Base-by-base conservation (phyloP, 495 filamentous ascomycete species). In the Bacidia gigantensis region DNA sequence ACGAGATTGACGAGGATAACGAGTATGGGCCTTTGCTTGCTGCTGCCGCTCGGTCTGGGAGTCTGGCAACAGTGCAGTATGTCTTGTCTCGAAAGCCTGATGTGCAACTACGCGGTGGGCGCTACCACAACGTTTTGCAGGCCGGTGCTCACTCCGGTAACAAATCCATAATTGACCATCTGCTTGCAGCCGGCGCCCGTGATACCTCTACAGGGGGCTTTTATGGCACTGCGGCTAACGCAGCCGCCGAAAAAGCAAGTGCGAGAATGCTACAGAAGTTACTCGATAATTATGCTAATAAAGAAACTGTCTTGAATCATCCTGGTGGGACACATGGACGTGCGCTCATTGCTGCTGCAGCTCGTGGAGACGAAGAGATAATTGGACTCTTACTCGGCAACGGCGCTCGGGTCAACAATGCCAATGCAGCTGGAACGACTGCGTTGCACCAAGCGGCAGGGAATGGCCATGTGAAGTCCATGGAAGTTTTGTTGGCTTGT, bases 131-230 rank as follows among this genome's bases (percentile, higher is more conserved):
- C 23, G 21, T 44, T 29, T 46, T 57, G 7, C 55, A 57, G 29
- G 55, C 55, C 17, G 55, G 45, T 54, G 42, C 55, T 0, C 49
- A 49, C 35, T 18, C 35, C 11, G 51, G 55, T 17, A 26, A 49
- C 18, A n/a, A 26, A 14, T n/a, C 48, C 18, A 32, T 48, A 14
- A 51, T 56, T 18, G 25, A 57, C 32, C 49, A 56, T 2, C 46
- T 67, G 0, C 49, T 62, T 10, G 29, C 56, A 14, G n/a, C 41
- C 2, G 58, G 56, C 21, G 60, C 62, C 11, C 49, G 66, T 50
- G 45, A 51, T 12, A 64, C 65, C 50, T 49, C 55, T 35, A 11
- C n/a, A 10, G 60, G 54, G 20, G 66, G 66, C 11, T 62, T 62
- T 55, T 62, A 62, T 51, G 56, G 56, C n/a, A 39, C n/a, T 25